Base-by-base conservation (phyloP, 148 eudicot species). In the Tetragonia tetragonoides region DNA sequence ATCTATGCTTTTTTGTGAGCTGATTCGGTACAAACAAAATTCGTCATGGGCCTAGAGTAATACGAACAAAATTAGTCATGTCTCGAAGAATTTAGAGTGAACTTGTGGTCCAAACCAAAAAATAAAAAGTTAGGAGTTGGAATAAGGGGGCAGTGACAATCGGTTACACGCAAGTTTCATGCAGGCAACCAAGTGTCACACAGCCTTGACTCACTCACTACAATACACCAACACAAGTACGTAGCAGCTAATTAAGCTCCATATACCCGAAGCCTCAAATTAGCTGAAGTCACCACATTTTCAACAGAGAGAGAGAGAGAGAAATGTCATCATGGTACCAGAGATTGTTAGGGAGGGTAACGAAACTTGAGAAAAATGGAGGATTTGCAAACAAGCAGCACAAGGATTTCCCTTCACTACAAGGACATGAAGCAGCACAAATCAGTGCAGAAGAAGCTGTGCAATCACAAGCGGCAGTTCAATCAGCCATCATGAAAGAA, bases 371-470 rank as follows among this genome's bases (percentile, higher is more conserved):
- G 82, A 80, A 53, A 2, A 76, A 66, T 39, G 60, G 24, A 24
- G 34, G 53, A 37, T 23, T 11, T 53, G 38, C 76, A 17, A 76
- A 65, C 24, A 68, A 70, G 0, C 51, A 69, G 74, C 57, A 24
- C 10, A 39, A 66, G 15, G 70, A 84, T 21, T 91, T 93, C 66
- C 92, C 93, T 0, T 74, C 81, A 21, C 72, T 91, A 5, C 72
- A 89, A 66, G 88, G 86, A 5, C 93, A 91, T 78, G 89, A 89
- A 5, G 88, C 78, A 8, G 92, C 90, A 0, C 82, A 90, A 70
- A 53, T 80, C 14, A 79, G 79, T 57, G 95, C 95, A 0, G 79
- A 85, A 65, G 81, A 80, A 72, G 85, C 82, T 7, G 68, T 78
- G 2, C 80, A 84, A 3, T 82, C 87, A 53, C 84, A 77, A 11